Evolutionary conservation across 2,329 filamentous ascomycete species (phyloP).

Genomic region (Claviceps sp.): DNA sequence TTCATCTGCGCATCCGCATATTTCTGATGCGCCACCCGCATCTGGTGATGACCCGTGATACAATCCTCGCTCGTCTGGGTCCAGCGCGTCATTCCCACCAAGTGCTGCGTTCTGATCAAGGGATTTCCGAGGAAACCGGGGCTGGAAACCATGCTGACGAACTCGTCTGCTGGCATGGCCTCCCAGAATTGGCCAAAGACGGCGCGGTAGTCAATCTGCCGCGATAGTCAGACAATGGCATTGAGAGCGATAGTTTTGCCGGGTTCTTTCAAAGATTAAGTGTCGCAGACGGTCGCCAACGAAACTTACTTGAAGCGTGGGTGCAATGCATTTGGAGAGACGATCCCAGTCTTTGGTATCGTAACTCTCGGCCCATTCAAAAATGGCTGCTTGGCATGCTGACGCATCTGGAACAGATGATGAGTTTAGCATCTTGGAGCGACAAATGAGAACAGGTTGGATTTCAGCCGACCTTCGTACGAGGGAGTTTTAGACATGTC

Average conservation of each 20-base stretch:
- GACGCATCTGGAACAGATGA: neutral
- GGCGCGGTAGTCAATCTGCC: conserved; percentile 13
- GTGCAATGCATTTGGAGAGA: conserved; percentile 38
- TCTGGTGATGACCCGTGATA: conserved; percentile 40
- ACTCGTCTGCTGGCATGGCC: conserved; percentile 39
- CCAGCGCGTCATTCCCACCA: conserved; percentile 39
- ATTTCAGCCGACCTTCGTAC: neutral
- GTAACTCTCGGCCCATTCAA: conserved; percentile 52
- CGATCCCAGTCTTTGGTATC: conserved; percentile 51
- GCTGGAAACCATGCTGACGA: conserved; percentile 37
- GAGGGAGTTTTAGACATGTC: neutral
- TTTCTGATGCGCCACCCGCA: conserved; percentile 43
- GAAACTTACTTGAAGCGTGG: conserved; percentile 22
- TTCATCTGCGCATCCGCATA: conserved; percentile 34
- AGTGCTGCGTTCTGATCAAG: conserved; percentile 42
- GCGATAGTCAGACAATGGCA: too few relatives aligned
- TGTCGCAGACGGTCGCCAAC: neutral
- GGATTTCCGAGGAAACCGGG: conserved; percentile 39
- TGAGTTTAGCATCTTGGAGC: neutral
- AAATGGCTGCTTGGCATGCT: conserved; percentile 14
- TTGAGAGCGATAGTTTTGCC: too few relatives aligned
- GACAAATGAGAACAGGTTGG: too few relatives aligned
- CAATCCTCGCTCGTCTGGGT: conserved; percentile 32
- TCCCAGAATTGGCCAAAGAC: conserved; percentile 43
- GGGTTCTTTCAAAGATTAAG: neutral